Evolutionary conservation across 1,284 basidiomycete genomes (phyloP), one percentile per base, ranked within the genome.

Genomic region (Irpex rosettiformis): DNA sequence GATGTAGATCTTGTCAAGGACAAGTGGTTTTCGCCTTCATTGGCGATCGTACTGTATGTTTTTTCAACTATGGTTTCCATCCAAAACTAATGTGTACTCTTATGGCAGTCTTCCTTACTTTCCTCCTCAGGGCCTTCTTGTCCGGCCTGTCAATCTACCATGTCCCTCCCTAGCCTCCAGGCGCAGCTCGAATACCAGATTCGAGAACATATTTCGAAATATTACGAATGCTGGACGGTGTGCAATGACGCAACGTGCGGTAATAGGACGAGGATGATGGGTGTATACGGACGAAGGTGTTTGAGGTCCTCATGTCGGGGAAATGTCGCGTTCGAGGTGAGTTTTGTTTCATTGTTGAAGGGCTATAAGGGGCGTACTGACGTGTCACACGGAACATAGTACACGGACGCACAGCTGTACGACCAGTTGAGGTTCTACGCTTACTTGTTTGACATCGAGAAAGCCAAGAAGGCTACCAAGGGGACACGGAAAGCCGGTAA

Each of bases 221-320:
- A 96, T 74, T 99, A 99, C 70, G 85, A 96, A 66, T 87, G 88
- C 4, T 95, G 91, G 90, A 89, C 85, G 1, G 77, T 91, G 10
- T 99, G 97, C 73, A 83, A 93, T 65, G 96, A 98, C 63, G 78
- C 85, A 28, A 89, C 87, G 1, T 99, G 97, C 70, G 84, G 85
- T 7, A 82, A 88, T 58, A 81, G 88, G 21, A 95, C 95, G n/a
- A 81, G 95, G 24, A 89, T 87, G 80, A 94, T 97, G 87, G 81
- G 91, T 45, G 94, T 98, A 0, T 97, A 96, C 71, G 94, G 94
- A 6, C 82, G 86, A 48, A 78, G 87, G 53, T 98, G 95, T 70
- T 72, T 95, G 60, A 80, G 80, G 51, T 73, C 74, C 8, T 83
- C 76, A 18, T 97, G 95, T 72, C 77, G 70, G 57, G 92, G 92